phyloP scores from a whole-genome alignment of 257 asterid genomes.

The Mitragyna speciosa region DNA sequence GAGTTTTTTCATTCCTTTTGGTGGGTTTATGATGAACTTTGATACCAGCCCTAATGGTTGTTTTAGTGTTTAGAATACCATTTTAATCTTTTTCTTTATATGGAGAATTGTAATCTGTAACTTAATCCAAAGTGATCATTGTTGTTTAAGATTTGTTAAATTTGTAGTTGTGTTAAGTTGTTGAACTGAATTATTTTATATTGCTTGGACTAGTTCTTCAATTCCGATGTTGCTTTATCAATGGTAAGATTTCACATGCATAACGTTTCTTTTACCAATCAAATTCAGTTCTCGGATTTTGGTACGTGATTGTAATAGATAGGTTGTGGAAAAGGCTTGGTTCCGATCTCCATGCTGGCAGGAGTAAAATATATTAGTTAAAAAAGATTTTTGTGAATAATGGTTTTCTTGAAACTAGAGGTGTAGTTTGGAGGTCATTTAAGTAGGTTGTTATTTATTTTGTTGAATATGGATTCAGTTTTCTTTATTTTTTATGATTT shows the following conservation, averaged over 20 bases:
- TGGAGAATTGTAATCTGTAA: too few species aligned
- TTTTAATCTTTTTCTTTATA: too few species aligned
- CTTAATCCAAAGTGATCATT: too few species aligned
- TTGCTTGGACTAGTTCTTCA: slow-evolving; percentile 1
- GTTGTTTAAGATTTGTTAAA: not conserved
- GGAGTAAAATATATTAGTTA: not conserved
- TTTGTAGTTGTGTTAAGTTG: not conserved
- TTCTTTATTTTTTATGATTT: not conserved
- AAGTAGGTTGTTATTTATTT: too few species aligned
- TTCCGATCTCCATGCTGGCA: not conserved
- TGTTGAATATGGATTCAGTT: not conserved
- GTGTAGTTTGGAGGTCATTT: not conserved
- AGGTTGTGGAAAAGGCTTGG: not conserved
- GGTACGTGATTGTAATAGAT: not conserved
- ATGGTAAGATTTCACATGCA: slow-evolving; percentile 5
- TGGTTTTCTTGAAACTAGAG: slow-evolving; percentile 6
- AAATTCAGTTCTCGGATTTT: not conserved
- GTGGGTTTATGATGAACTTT: too few species aligned
- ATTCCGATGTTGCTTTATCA: not conserved
- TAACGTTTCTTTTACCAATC: not conserved
- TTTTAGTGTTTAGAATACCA: too few species aligned
- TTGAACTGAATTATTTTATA: not conserved
- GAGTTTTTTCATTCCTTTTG: too few species aligned
- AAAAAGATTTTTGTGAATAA: not conserved
- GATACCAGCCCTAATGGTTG: too few species aligned